Evolutionary conservation across 441 rosid species (phyloP).

Genomic region (Gossypium davidsonii): DNA sequence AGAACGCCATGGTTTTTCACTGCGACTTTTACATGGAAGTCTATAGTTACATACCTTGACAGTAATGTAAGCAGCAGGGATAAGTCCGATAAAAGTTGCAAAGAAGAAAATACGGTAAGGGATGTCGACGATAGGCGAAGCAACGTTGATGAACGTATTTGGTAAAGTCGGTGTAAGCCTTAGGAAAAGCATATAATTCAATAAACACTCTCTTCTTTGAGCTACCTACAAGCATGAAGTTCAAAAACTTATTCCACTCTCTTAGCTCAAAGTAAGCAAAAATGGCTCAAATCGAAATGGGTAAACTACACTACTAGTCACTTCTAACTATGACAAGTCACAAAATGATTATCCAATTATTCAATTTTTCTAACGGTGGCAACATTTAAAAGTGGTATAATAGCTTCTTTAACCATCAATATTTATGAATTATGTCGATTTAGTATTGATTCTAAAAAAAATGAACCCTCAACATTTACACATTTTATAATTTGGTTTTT

Average conservation of each 20-base stretch:
- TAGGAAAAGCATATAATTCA: slow-evolving; percentile 86
- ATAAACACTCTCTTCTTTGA: slow-evolving; percentile 50
- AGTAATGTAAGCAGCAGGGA: slow-evolving; percentile 81
- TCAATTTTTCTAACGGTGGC: too few species aligned
- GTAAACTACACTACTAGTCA: too few species aligned
- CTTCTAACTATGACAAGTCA: too few species aligned
- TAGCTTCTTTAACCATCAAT: too few species aligned
- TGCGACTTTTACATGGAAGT: neutral
- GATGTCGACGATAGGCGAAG: slow-evolving; percentile 82
- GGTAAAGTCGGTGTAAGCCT: slow-evolving; percentile 89
- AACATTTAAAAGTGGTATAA: too few species aligned
- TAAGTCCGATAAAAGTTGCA: slow-evolving; percentile 73
- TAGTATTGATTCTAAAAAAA: too few species aligned
- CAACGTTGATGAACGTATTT: slow-evolving; percentile 83
- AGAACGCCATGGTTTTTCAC: neutral
- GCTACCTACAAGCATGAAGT: slow-evolving; percentile 50
- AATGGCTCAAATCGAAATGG: neutral
- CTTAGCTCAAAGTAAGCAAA: neutral
- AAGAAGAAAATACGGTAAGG: slow-evolving; percentile 82
- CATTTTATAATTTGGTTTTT: too few species aligned
- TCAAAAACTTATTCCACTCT: slow-evolving; percentile 2
- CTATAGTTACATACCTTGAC: slow-evolving; percentile 50
- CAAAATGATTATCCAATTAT: too few species aligned
- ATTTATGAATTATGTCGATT: too few species aligned
- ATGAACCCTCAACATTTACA: too few species aligned